Conservation (phyloP, 202 grass and related monocot species). For the Bolboschoenoplectus hybrid region DNA sequence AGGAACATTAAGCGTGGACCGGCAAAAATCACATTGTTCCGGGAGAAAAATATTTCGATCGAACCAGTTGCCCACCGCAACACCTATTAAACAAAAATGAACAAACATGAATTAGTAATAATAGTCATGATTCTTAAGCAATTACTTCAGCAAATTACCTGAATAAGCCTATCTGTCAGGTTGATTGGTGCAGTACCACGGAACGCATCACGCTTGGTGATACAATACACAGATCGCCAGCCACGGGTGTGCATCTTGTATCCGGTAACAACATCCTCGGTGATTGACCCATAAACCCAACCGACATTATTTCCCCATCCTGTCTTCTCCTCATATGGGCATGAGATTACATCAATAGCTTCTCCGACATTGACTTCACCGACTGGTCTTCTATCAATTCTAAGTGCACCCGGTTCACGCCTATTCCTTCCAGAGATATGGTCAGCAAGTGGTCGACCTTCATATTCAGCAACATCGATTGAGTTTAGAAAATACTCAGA, state of each 20-base stretch:
- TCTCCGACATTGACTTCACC: conserved; percentile 26
- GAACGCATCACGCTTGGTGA: conserved; percentile 83
- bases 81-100: conserved; percentile 36
- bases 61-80: conserved; percentile 80
- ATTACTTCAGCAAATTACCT: conserved; percentile 39
- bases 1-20: conserved; percentile 74
- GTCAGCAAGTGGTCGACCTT: conserved; percentile 34
- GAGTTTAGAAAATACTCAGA: conserved; percentile 26
- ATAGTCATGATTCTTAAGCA: neutral
- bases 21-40: conserved; percentile 66
- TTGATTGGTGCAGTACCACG: conserved; percentile 98
- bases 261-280: conserved; percentile 99
- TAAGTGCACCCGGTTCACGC: conserved; percentile 33
- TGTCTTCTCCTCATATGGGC: conserved; percentile 75
- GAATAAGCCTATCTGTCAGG: conserved; percentile 98
- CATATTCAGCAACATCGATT: conserved; percentile 32
- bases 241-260: conserved; percentile 98
- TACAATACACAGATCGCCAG: conserved; percentile 98
- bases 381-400: neutral
- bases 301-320: conserved; percentile 71
- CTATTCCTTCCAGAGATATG: conserved; percentile 30
- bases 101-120: neutral
- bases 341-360: conserved; percentile 52
- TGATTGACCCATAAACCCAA: conserved; percentile 98
- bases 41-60: conserved; percentile 84